Conservation (phyloP, 2,329 filamentous ascomycete species). For the Zelopaecilomyces penicillatus region DNA sequence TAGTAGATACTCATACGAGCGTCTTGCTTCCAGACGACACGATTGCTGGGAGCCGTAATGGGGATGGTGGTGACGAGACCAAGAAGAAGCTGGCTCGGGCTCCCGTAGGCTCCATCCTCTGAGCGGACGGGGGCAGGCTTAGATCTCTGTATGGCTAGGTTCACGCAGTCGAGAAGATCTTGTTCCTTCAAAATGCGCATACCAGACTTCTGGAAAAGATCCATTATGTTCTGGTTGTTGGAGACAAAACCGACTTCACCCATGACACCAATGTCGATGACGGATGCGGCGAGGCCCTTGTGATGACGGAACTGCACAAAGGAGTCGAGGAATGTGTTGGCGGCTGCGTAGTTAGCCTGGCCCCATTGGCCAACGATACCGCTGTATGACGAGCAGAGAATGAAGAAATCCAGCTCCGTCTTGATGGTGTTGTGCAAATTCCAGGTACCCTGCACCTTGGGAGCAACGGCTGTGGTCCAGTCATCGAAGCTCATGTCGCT, state of each 20-base stretch:
- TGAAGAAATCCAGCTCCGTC: slow-evolving; percentile 24
- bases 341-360: slow-evolving; percentile 30
- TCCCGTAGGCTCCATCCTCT: background rate
- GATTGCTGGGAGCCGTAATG: slow-evolving; percentile 4
- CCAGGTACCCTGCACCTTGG: slow-evolving; percentile 28
- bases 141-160: slow-evolving; percentile 5
- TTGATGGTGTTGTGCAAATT: slow-evolving; percentile 22
- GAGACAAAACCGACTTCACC: slow-evolving; percentile 29
- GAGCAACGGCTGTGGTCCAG: slow-evolving; percentile 16
- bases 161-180: slow-evolving; percentile 11
- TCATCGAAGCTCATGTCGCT: slow-evolving; percentile 24
- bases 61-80: slow-evolving; percentile 9
- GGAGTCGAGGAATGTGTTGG: slow-evolving; percentile 32
- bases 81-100: slow-evolving; percentile 1
- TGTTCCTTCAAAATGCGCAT: slow-evolving; percentile 12
- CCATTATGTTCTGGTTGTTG: slow-evolving; percentile 9
- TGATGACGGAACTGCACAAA: slow-evolving; percentile 28
- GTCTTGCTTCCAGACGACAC: slow-evolving; percentile 11
- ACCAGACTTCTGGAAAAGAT: slow-evolving; percentile 8
- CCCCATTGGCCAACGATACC: slow-evolving; percentile 20
- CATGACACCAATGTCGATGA: slow-evolving; percentile 29
- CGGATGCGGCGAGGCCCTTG: slow-evolving; percentile 26
- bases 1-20: slow-evolving; percentile 10
- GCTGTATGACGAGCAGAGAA: slow-evolving; percentile 21
- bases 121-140: background rate